Conservation (phyloP, 2,329 filamentous ascomycete species). For the Colletotrichum theobromicola region DNA sequence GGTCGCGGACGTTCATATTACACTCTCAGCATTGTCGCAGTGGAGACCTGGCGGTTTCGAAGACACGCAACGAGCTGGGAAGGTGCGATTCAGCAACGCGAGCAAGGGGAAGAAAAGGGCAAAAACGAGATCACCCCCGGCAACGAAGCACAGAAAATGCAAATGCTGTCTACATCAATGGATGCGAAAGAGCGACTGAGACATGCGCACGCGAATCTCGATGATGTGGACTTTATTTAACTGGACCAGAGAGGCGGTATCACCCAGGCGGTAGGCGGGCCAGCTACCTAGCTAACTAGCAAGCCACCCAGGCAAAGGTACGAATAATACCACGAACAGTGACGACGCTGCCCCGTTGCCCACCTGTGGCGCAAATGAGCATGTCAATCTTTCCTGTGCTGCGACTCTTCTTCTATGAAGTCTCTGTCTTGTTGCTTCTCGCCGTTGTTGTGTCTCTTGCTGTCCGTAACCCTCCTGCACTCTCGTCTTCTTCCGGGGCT, state of each 20-base stretch:
- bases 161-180: slow-evolving; percentile 14
- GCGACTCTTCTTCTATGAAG: not conserved
- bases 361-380: not conserved
- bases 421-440: not conserved
- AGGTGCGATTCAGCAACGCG: not conserved
- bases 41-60: slow-evolving; percentile 15
- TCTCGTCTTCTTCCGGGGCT: not conserved
- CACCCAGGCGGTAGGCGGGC: not conserved
- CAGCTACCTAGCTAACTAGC: not conserved
- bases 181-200: slow-evolving; percentile 17
- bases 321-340: not conserved
- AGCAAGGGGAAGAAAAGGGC: not conserved
- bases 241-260: not conserved
- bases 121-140: not conserved
- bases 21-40: slow-evolving; percentile 20
- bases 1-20: slow-evolving; percentile 47
- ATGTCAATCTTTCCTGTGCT: not conserved
- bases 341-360: not conserved
- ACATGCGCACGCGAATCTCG: slow-evolving; percentile 6
- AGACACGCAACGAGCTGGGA: slow-evolving; percentile 8
- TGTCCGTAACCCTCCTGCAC: not conserved
- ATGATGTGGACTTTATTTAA: slow-evolving; percentile 17
- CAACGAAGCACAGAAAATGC: not conserved
- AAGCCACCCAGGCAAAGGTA: not conserved
- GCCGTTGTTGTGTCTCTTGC: not conserved